Conservation (phyloP, 345 rosid species). For the Citrus trifoliata region DNA sequence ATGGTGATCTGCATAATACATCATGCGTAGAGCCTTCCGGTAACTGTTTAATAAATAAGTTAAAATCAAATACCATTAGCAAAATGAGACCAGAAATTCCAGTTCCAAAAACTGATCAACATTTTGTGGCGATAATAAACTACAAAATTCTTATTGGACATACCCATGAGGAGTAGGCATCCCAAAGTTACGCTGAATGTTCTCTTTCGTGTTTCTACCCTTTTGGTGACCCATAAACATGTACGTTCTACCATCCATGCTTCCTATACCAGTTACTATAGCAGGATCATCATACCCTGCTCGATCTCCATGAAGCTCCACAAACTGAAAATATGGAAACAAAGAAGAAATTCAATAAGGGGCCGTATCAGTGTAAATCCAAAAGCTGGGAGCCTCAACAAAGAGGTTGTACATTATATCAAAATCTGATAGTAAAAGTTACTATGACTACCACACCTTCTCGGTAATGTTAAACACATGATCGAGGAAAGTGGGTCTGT, state of each 20-base stretch:
- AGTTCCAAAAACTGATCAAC: background rate
- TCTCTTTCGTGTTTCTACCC: conserved; percentile 98
- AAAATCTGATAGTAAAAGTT: conserved; percentile 9
- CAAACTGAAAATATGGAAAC: conserved; percentile 50
- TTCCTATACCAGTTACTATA: conserved; percentile 92
- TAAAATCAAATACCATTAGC: conserved; percentile 9
- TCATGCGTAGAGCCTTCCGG: conserved; percentile 83
- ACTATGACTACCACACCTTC: conserved; percentile 50
- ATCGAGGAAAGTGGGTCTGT: conserved; percentile 97
- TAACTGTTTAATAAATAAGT: conserved; percentile 45
- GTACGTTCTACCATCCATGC: conserved; percentile 73
- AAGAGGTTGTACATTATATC: background rate
- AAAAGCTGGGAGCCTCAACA: background rate
- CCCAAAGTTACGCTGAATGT: conserved; percentile 91
- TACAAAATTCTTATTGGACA: conserved; percentile 14
- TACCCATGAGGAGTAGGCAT: conserved; percentile 99
- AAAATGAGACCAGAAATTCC: background rate
- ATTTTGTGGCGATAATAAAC: background rate
- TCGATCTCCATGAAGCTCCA: conserved; percentile 99
- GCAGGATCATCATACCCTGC: conserved; percentile 99
- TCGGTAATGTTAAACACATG: conserved; percentile 88
- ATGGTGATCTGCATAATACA: conserved; percentile 86
- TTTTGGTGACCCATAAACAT: conserved; percentile 99
- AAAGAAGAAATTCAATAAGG: conserved; percentile 12
- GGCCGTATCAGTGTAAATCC: background rate